Base-by-base conservation (phyloP, 192 early-diverging fungal genomes). In the Entrophospora sp. region DNA sequence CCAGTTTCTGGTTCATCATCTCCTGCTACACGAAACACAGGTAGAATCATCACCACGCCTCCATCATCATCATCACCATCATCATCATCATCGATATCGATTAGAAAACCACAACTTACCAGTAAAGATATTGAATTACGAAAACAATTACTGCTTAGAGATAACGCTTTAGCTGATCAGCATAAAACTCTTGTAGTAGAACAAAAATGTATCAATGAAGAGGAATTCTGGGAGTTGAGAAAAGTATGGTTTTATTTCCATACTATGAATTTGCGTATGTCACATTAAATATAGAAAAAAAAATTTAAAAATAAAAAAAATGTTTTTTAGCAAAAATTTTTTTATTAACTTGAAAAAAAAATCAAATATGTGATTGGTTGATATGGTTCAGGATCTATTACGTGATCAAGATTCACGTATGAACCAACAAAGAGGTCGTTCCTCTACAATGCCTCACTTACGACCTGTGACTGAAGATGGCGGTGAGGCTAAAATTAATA, bases 201-300 rank as follows among this genome's bases (percentile, higher is more conserved):
- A 24, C 25, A 57, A 34, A 57, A 35, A 57, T 57, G 55, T 37
- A 35, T 57, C 13, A 14, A 78, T 5, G 95, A 98, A 69, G 90
- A 95, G 59, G 95, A 98, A 58, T 98, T 98, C 61, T 98, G 95
- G 95, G 83, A 86, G 53, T 85, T 81, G 43, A 77, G 89, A n/a
- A 80, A 88, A 69, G 82, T 85, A 31, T 64, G 68, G 36, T 57
- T 70, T 72, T 36, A 53, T 25, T 27, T 64, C 38, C 16, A 42
- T 48, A 5, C 12, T n/a, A n/a, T n/a, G n/a, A n/a, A n/a, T n/a
- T n/a, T n/a, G n/a, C n/a, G n/a, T n/a, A n/a, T n/a, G n/a, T n/a
- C n/a, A n/a, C n/a, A n/a, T n/a, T n/a, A n/a, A n/a, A n/a, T n/a
- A n/a, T n/a, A n/a, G n/a, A n/a, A n/a, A n/a, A n/a, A n/a, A n/a